Conservation (phyloP, 805 yeast species). For the Teunomyces cretensis region DNA sequence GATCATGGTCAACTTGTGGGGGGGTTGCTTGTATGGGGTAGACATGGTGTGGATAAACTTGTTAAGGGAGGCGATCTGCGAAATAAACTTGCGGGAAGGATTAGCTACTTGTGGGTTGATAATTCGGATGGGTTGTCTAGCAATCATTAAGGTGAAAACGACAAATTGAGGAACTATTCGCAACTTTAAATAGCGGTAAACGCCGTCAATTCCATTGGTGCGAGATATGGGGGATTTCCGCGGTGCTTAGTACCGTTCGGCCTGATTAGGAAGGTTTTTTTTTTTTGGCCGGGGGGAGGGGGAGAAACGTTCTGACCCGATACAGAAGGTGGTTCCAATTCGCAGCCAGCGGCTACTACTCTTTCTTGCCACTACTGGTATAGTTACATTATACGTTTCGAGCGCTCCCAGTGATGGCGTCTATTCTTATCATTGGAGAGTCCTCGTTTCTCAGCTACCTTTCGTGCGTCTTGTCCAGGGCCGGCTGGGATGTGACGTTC, state of each 20-base stretch:
- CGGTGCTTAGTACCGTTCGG: not conserved
- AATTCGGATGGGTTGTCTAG: not conserved
- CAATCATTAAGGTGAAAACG: not conserved
- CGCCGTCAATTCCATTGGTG: constrained; percentile 2
- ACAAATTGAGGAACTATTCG: not conserved
- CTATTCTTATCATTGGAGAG: constrained; percentile 16
- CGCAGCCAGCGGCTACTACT: constrained; percentile 4
- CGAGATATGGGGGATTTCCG: constrained; percentile 4
- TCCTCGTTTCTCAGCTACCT: constrained; percentile 15
- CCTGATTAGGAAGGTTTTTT: constrained; percentile 1
- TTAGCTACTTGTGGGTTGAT: not conserved
- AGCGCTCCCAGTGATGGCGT: not conserved
- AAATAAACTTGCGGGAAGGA: not conserved
- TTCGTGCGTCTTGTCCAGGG: constrained; percentile 11
- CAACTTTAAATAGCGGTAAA: not conserved
- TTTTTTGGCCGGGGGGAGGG: no score
- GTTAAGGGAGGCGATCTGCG: not conserved
- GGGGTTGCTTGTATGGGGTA: constrained; percentile 39
- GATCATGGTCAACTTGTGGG: constrained; percentile 55
- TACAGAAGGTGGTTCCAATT: not conserved
- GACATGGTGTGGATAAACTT: constrained; percentile 23
- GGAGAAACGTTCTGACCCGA: no score
- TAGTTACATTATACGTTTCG: no score
- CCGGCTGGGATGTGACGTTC: constrained; percentile 14
- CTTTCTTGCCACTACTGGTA: not conserved